Evolutionary conservation across 768 basidiomycete species (phyloP).

Genomic region (Dioszegia aurantiaca): DNA sequence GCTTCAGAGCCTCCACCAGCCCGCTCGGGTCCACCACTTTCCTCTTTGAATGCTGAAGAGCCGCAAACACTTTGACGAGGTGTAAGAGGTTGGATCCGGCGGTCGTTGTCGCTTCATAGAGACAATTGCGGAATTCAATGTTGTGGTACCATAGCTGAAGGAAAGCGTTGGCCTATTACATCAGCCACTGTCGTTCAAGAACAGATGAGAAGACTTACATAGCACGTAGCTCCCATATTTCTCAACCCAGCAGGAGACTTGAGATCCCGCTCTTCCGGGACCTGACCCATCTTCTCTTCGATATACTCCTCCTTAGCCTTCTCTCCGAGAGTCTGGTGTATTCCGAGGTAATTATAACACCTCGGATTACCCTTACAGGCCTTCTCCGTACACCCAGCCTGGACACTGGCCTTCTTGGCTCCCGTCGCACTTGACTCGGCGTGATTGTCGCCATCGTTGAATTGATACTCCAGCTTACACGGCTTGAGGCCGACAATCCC

Average conservation of each 20-base stretch:
- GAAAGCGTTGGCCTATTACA: conserved; percentile 73
- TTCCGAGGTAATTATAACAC: conserved; percentile 84
- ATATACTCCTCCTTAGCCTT: conserved; percentile 29
- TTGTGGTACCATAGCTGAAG: conserved; percentile 95
- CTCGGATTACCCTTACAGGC: conserved; percentile 74
- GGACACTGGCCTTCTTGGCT: conserved; percentile 11
- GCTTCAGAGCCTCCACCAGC: conserved; percentile 76
- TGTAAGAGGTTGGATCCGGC: conserved; percentile 52
- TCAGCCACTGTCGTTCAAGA: background rate
- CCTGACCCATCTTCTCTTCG: conserved; percentile 58
- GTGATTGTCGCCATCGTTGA: background rate
- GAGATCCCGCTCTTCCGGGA: conserved; percentile 6
- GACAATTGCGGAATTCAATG: conserved; percentile 71
- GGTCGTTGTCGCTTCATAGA: conserved; percentile 63
- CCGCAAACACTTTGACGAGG: conserved; percentile 63
- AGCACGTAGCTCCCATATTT: conserved; percentile 95
- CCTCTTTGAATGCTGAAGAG: conserved; percentile 70
- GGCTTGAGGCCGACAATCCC: conserved; percentile 55
- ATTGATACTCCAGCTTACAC: conserved; percentile 10
- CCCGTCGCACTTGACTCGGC: conserved; percentile 7
- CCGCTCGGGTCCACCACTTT: conserved; percentile 76
- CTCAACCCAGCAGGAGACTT: conserved; percentile 36
- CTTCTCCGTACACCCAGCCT: conserved; percentile 23
- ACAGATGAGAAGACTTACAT: conserved; percentile 52
- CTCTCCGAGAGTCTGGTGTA: conserved; percentile 17